Evolutionary conservation across 2,329 filamentous ascomycete species (phyloP).

Genomic region (Alternaria brassicae): DNA sequence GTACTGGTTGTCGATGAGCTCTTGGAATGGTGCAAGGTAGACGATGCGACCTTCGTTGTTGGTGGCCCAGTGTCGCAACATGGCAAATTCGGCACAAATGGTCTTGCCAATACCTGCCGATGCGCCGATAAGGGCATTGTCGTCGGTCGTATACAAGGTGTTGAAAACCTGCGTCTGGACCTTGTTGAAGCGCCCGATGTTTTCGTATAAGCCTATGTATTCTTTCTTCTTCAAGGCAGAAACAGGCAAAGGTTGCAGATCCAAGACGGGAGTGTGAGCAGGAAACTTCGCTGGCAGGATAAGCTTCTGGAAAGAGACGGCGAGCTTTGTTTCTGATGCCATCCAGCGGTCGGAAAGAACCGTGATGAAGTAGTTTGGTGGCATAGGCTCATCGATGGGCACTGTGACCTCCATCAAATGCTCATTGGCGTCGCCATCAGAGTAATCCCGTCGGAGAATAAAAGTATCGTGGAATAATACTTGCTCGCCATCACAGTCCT

Average conservation of each 20-base stretch:
- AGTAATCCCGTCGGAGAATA: constrained; percentile 87
- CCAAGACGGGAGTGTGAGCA: constrained; percentile 87
- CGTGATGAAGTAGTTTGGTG: constrained; percentile 97
- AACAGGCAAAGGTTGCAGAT: constrained; percentile 89
- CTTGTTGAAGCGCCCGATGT: constrained; percentile 92
- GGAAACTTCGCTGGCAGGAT: constrained; percentile 95
- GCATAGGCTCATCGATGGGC: constrained; percentile 95
- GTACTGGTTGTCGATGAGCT: constrained; percentile 81
- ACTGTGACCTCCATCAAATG: constrained; percentile 97
- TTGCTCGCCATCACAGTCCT: constrained; percentile 96
- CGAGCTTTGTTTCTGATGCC: constrained; percentile 92
- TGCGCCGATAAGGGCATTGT: constrained; percentile 93
- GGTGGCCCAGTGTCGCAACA: constrained; percentile 86
- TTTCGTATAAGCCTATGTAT: constrained; percentile 79
- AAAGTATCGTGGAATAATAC: constrained; percentile 96
- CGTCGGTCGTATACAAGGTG: constrained; percentile 85
- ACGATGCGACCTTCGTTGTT: constrained; percentile 78
- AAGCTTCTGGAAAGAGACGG: constrained; percentile 93
- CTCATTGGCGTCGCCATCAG: constrained; percentile 83
- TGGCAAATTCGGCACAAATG: constrained; percentile 91
- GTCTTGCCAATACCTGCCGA: constrained; percentile 96
- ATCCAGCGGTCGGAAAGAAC: constrained; percentile 97
- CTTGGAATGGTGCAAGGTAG: constrained; percentile 94
- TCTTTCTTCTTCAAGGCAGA: constrained; percentile 87
- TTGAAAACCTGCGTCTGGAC: constrained; percentile 98